Conservation (phyloP, 73 alveolate genomes). For the Stentor roeselii region DNA sequence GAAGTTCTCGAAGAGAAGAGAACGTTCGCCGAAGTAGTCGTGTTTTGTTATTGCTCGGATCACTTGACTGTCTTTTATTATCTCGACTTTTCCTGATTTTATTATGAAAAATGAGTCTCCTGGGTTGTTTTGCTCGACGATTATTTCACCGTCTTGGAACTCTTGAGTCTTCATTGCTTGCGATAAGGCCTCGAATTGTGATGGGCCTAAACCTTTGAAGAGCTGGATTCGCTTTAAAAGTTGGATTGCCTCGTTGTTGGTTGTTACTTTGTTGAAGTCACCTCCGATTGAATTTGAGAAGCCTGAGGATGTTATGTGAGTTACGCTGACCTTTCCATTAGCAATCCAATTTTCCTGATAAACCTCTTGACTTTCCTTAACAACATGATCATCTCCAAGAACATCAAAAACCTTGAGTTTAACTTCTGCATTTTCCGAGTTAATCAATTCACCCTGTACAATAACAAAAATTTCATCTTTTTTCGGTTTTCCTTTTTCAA, state of each 20-base stretch:
- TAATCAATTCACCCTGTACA: not conserved
- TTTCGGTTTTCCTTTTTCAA: not conserved
- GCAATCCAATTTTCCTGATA: conserved; percentile 9
- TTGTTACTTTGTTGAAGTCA: not conserved
- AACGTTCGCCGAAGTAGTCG: conserved; percentile 60
- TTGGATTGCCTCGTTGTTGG: not conserved
- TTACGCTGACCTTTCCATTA: not conserved
- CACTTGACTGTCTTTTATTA: conserved; percentile 32
- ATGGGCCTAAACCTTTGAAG: not conserved
- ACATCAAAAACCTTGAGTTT: not conserved
- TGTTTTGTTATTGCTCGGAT: conserved; percentile 43
- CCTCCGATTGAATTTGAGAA: conserved; percentile 21
- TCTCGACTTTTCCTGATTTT: conserved; percentile 47
- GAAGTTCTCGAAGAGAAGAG: conserved; percentile 40
- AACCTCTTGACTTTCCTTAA: not conserved
- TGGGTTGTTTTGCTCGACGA: conserved; percentile 34
- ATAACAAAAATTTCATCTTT: not conserved
- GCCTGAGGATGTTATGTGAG: not conserved
- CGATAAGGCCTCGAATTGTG: not conserved
- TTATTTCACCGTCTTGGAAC: conserved; percentile 25
- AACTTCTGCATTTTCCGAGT: not conserved
- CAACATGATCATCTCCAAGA: not conserved
- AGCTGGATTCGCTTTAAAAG: not conserved
- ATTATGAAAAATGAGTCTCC: conserved; percentile 44
- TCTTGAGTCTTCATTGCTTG: not conserved